Conservation (phyloP, 2,329 filamentous ascomycete species). For the Chrysoporthe puriensis region DNA sequence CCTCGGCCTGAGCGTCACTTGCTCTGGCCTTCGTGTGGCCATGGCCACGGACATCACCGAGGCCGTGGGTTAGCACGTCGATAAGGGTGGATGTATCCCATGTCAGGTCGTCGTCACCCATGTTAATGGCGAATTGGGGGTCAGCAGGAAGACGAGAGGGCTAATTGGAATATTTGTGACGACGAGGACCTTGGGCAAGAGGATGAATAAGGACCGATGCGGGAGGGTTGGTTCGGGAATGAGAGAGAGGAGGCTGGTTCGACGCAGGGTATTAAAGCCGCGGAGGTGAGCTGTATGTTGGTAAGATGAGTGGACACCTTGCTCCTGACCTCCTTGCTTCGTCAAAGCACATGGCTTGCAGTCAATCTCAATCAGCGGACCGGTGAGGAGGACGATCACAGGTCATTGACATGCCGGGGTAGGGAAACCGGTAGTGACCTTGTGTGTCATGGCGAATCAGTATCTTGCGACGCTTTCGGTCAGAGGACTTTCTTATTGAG, state of each 20-base stretch:
- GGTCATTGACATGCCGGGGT: not conserved
- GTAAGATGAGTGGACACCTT: not conserved
- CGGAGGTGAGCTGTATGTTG: not conserved
- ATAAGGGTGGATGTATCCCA: slow-evolving; percentile 11
- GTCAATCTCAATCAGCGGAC: slow-evolving; percentile 4
- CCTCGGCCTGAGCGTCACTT: not conserved
- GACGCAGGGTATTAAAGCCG: not conserved
- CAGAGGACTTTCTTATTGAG: not conserved
- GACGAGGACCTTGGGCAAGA: not conserved
- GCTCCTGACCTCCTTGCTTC: not conserved
- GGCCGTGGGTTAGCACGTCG: not conserved
- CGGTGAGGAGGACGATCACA: slow-evolving; percentile 2
- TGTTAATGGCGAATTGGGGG: not conserved
- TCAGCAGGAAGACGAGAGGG: not conserved
- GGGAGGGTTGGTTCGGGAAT: not conserved
- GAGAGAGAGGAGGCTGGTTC: not conserved
- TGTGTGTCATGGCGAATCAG: not conserved
- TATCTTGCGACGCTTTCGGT: not conserved
- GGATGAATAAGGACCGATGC: not conserved
- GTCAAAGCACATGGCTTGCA: not conserved
- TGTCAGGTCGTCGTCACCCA: slow-evolving; percentile 6
- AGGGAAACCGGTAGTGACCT: not conserved
- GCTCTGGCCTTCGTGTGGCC: not conserved
- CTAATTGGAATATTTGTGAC: not conserved
- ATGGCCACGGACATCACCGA: not conserved